Base-by-base conservation (phyloP, 139 green algal genomes). In the Gonium pectorale region DNA sequence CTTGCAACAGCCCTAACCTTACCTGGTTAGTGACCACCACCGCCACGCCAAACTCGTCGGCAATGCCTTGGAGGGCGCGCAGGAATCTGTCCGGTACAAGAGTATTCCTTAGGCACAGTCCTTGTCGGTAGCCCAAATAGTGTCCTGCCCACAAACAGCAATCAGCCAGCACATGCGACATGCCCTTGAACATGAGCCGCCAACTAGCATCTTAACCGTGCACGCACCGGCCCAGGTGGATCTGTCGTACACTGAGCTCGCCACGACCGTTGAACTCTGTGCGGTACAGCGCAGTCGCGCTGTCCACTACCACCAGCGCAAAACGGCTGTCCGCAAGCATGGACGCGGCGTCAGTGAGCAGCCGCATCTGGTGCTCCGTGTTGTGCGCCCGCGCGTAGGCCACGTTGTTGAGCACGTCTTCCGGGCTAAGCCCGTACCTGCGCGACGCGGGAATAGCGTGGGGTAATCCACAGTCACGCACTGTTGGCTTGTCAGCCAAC, bases 21-120 rank as follows among this genome's bases (percentile, higher is more conserved):
- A 97, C 95, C 93, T 99, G 98, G 89, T 99, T 99, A 27, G 97
- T 98, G 15, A 99, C 89, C 26, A 99, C 90, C 27, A 99, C 96
- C 4, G 95, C 97, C 35, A 97, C 92, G n/a, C 96, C 96, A 91
- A 97, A 99, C 94, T 99, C 97, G 73, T 98, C 96, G 3, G 97
- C 97, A 35, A 99, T 81, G 29, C 94, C 88, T 80, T 98, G 93
- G 63, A 99, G 86, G 15, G 84, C 87, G 3, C 96, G 93, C 77
- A 99, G 86, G 83, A 99, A 99, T 24, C 93, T 90, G 60, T 94
- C n/a, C 27, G 49, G 49, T 26, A 26, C 13, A 13, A 56, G 49
- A 56, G 49, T 17, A 56, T 56, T n/a, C n/a, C 13, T 56, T 56
- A 56, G 13, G 49, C 49, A 56, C 49, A 56, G 13, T 56, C 13